Evolutionary conservation across 139 green algal genomes (phyloP).

Genomic region (Picochlorum sp.): DNA sequence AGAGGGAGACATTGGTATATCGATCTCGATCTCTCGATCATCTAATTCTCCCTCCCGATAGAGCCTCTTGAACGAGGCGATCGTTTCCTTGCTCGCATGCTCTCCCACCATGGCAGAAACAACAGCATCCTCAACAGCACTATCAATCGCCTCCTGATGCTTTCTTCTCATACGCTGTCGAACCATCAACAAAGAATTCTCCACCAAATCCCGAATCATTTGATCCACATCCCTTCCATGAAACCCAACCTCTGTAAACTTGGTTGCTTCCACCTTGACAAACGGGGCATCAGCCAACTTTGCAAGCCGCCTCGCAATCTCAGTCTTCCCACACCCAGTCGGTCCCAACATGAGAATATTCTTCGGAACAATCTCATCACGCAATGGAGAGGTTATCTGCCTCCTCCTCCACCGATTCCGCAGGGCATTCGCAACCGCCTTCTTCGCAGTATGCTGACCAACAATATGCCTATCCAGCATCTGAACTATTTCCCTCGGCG

Average conservation of each 20-base stretch:
- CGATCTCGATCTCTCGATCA: constrained; percentile 52
- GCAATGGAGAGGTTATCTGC: constrained; percentile 48
- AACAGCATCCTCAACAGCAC: constrained; percentile 55
- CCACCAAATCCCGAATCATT: constrained; percentile 91
- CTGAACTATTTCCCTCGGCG: constrained; percentile 62
- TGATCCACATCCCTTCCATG: constrained; percentile 92
- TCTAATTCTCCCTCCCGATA: constrained; percentile 60
- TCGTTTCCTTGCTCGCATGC: constrained; percentile 10
- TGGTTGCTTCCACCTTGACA: constrained; percentile 94
- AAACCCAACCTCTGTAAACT: constrained; percentile 98
- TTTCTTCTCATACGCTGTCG: constrained; percentile 21
- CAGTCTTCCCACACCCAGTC: constrained; percentile 92
- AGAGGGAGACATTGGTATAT: constrained; percentile 35
- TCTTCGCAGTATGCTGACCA: constrained; percentile 79
- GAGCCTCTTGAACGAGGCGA: constrained; percentile 36
- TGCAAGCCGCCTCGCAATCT: constrained; percentile 88
- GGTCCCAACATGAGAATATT: constrained; percentile 96
- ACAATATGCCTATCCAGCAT: constrained; percentile 83
- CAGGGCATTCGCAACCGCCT: constrained; percentile 86
- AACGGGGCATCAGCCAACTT: constrained; percentile 92
- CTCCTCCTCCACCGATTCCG: constrained; percentile 87
- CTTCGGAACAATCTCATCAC: constrained; percentile 89
- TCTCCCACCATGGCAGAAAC: constrained; percentile 43
- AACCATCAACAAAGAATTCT: constrained; percentile 72
- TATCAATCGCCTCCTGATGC: constrained; percentile 29